phyloP scores from a whole-genome alignment of 306 rosid genomes.

The Glycine soja region DNA sequence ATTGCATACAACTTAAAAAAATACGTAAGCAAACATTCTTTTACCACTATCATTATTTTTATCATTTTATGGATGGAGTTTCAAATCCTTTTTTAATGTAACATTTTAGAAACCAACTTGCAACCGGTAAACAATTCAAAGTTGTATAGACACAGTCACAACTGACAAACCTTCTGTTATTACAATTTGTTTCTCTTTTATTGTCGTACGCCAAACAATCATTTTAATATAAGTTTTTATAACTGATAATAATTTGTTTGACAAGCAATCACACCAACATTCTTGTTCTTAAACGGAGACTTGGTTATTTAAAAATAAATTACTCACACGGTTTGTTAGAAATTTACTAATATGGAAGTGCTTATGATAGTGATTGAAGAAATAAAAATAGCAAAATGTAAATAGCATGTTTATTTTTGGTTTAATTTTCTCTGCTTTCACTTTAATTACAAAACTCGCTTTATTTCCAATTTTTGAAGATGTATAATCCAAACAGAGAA shows the following conservation, averaged over 20 bases:
- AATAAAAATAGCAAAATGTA: background rate
- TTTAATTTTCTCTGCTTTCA: no score
- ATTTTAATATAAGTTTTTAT: background rate
- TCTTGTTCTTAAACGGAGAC: background rate
- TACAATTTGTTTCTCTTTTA: no score
- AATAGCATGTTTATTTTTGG: background rate
- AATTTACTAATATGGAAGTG: background rate
- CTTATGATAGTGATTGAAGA: background rate
- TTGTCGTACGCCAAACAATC: background rate
- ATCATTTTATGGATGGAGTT: background rate
- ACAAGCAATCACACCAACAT: background rate
- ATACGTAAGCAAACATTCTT: background rate
- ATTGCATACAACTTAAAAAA: background rate
- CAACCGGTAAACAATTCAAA: background rate
- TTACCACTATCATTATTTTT: background rate
- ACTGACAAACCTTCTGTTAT: background rate
- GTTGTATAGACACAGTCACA: background rate
- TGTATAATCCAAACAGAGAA: no score
- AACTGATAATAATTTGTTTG: background rate
- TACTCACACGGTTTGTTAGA: background rate
- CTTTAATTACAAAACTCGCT: no score
- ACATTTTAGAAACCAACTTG: background rate
- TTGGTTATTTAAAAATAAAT: background rate
- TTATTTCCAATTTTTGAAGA: no score
- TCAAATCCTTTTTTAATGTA: background rate